Evolutionary conservation across 2,329 filamentous ascomycete genomes (phyloP).

Genomic region (Aspergillus piperis): DNA sequence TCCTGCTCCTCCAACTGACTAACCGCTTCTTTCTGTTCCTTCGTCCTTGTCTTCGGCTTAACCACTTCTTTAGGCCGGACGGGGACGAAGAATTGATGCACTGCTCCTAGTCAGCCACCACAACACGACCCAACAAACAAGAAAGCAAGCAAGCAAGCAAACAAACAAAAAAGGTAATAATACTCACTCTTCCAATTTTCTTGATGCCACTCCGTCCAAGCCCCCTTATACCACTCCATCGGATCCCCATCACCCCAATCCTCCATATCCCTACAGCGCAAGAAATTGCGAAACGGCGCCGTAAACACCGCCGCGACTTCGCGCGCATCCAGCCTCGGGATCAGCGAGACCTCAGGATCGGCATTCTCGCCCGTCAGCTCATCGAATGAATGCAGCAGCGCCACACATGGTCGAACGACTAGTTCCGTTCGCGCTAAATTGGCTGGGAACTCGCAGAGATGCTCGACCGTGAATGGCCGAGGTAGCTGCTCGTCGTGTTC

Average conservation of each 20-base stretch:
- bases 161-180: neutral
- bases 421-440: conserved; percentile 73
- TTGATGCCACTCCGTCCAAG: conserved; percentile 78
- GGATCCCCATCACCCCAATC: conserved; percentile 37
- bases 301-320: conserved; percentile 95
- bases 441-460: conserved; percentile 80
- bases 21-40: conserved; percentile 45
- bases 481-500: conserved; percentile 69
- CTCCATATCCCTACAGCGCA: conserved; percentile 62
- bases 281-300: conserved; percentile 81
- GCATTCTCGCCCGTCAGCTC: conserved; percentile 44
- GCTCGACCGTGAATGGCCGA: conserved; percentile 77
- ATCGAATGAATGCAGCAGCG: conserved; percentile 69
- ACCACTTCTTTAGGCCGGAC: conserved; percentile 69
- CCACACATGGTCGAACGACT: conserved; percentile 73
- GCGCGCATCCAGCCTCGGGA: conserved; percentile 79
- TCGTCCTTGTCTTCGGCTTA: conserved; percentile 52
- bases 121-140: neutral
- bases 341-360: conserved; percentile 68
- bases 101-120: conserved; percentile 31
- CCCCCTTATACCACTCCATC: conserved; percentile 80
- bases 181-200: conserved; percentile 66
- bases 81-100: conserved; percentile 93
- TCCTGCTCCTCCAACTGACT: conserved; percentile 51
- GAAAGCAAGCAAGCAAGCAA: neutral